Base-by-base conservation (phyloP, 2,329 filamentous ascomycete species). In the Verticillium klebahnii region DNA sequence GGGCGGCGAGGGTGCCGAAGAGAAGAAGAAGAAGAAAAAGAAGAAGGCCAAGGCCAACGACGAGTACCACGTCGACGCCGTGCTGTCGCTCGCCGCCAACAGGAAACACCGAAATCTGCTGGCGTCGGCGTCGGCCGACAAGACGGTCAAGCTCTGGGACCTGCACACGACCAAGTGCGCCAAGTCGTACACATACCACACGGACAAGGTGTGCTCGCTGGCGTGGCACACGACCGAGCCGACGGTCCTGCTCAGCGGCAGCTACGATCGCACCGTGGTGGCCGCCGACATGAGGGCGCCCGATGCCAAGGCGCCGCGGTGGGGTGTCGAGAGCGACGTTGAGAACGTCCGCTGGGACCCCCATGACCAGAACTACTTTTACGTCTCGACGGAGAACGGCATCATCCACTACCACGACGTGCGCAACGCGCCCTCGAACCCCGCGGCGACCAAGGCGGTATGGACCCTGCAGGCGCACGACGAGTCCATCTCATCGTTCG, bases 71-170 rank as follows among this genome's bases (percentile, higher is more conserved):
- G 92, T 97, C 62, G 95, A 98, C 75, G 91, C 95, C 1, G 90
- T 99, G 32, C 85, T 99, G 54, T 90, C 94, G 5, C 87, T 99
- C 54, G 90, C 95, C 3, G 92, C 93, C 58, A 99, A 99, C 80
- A 85, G 93, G 70, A 89, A 93, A 72, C 94, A 99, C 78, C 89
- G 93, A 66, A 98, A 98, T 74, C 84, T 99, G 62, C 86, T 99
- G 56, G 95, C 95, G 14, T 98, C 94, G 0, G 92, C 91, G 2
- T 99, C 95, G 1, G 95, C 95, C 23, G 95, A 99, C 80, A 93
- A 93, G 79, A 99, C 95, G 2, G 89, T 98, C 71, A 99, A 99
- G 81, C 85, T 99, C 23, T 99, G 95, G 95, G 95, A 99, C 74
- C 81, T 99, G 65, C 91, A 93, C 79, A 97, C 92, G 3, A 85